Percentiles rank a stretch among this genome's conserved stretches.
These are phyloP conservation scores for Bruguiera gymnorhiza DNA, from an alignment of 345 rosid genomes.

Conservation along the genomic window DNA sequence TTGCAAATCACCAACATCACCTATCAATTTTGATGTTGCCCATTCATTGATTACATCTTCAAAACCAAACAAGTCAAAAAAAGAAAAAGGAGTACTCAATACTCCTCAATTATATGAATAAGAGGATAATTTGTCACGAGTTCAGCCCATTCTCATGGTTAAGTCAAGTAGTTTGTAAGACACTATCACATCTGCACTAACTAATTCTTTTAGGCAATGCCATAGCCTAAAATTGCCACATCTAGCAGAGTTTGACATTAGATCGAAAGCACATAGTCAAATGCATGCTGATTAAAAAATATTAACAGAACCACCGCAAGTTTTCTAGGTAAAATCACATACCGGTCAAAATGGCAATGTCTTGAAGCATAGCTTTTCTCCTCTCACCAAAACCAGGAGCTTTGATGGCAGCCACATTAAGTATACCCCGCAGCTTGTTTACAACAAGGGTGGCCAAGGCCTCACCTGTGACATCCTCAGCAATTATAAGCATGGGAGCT, in stretches of 20 bases:
- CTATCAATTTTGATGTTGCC: no score
- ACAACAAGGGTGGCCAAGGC: constrained; percentile 95
- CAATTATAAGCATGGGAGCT: constrained; percentile 85
- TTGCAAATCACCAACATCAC: no score
- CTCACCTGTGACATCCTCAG: constrained; percentile 95
- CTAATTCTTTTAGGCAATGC: background rate
- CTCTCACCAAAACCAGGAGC: constrained; percentile 98
- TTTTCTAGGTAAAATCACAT: background rate
- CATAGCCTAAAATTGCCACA: background rate
- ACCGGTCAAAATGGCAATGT: constrained; percentile 94
- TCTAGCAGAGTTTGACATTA: background rate
- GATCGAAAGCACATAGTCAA: background rate
- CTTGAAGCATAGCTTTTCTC: constrained; percentile 95
- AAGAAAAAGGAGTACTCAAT: no score
- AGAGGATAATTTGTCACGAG: no score
- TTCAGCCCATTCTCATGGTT: no score
- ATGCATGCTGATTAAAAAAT: background rate
- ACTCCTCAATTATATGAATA: no score
- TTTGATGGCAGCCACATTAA: constrained; percentile 90
- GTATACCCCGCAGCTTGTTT: constrained; percentile 87
- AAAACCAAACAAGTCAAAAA: no score
- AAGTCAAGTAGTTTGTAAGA: no score
- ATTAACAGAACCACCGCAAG: background rate
- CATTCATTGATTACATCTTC: no score
- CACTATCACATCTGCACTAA: no score